Percentiles rank a stretch among this genome's conserved stretches.
Conservation (phyloP, 2,329 filamentous ascomycete species). For the Pseudogymnoascus sp. region DNA sequence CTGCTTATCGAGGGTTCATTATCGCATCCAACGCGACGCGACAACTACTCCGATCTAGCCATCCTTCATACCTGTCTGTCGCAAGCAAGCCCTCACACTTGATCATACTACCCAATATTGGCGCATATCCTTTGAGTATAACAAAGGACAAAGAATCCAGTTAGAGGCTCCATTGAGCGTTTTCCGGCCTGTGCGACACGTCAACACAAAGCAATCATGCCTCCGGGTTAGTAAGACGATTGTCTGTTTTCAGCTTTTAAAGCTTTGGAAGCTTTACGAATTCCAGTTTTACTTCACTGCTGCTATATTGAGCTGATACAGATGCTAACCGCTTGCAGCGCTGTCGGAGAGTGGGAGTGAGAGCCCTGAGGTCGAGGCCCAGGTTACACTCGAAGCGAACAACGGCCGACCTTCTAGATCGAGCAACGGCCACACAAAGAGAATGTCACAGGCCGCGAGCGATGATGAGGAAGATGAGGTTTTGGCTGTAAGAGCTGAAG, state of each 20-base stretch:
- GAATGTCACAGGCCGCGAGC: not conserved
- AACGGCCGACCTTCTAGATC: not conserved
- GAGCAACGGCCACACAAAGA: not conserved
- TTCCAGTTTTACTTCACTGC: not conserved
- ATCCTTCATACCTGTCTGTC: not conserved
- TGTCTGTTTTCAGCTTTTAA: not conserved
- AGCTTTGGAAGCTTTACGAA: not conserved
- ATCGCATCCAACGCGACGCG: conserved; percentile 2
- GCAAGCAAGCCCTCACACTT: not conserved
- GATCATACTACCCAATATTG: not conserved
- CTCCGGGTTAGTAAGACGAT: not conserved
- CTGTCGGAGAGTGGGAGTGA: not conserved
- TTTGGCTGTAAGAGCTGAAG: conserved; percentile 10
- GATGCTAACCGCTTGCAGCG: not conserved
- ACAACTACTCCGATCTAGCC: conserved; percentile 1
- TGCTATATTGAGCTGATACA: not conserved
- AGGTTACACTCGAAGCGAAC: not conserved
- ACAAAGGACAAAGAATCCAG: not conserved
- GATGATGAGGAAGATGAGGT: conserved; percentile 21
- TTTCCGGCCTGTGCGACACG: not conserved
- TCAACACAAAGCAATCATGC: not conserved
- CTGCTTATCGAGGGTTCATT: not conserved
- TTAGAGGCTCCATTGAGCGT: not conserved
- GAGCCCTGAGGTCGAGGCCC: not conserved
- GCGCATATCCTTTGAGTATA: not conserved